phyloP scores from a whole-genome alignment of 2,329 filamentous ascomycete species.

The Trichoderma brevicompactum region DNA sequence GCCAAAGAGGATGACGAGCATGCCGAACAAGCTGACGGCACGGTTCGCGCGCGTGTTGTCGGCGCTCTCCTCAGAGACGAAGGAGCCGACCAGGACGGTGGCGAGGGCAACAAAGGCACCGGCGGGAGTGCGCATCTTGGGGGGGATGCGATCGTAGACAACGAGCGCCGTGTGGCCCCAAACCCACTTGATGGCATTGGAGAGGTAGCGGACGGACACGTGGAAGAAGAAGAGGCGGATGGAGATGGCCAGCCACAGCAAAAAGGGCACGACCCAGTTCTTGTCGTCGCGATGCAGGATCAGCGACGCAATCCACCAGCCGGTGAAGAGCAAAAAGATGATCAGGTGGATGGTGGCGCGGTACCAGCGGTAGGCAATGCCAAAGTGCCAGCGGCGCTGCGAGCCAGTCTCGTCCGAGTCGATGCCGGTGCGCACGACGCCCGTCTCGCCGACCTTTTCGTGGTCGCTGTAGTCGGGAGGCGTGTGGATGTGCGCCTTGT shows the following conservation, averaged over 20 bases:
- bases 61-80: constrained; percentile 69
- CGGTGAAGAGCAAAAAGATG: constrained; percentile 51
- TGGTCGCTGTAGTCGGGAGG: constrained; percentile 48
- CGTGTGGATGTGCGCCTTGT: constrained; percentile 34
- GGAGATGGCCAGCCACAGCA: constrained; percentile 76
- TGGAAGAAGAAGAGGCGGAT: constrained; percentile 76
- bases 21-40: constrained; percentile 78
- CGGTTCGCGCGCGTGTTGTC: constrained; percentile 83
- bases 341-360: constrained; percentile 53
- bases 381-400: constrained; percentile 35
- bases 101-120: constrained; percentile 68
- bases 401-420: constrained; percentile 35
- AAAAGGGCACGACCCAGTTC: constrained; percentile 84
- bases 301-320: constrained; percentile 78
- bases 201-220: constrained; percentile 68
- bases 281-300: constrained; percentile 71
- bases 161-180: constrained; percentile 69
- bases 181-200: constrained; percentile 65
- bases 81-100: constrained; percentile 77
- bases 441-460: constrained; percentile 43
- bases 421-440: constrained; percentile 39
- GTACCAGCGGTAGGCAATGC: constrained; percentile 50
- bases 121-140: constrained; percentile 64
- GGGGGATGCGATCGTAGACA: constrained; percentile 65
- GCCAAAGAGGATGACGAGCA: constrained; percentile 68